phyloP scores from a whole-genome alignment of 768 basidiomycete genomes.

The Phanerochaete sordida region DNA sequence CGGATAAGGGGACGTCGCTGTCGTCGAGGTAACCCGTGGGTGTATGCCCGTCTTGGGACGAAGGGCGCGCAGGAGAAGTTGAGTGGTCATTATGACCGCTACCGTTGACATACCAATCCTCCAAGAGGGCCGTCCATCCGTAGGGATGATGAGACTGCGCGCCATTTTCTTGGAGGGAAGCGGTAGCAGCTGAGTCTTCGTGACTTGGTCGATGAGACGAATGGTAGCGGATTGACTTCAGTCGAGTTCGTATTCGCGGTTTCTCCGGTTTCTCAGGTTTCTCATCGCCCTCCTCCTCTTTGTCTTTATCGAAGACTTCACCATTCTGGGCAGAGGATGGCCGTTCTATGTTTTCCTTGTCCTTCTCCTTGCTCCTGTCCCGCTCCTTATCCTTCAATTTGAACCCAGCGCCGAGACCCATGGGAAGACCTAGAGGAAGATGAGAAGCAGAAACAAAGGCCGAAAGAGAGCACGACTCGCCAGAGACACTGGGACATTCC shows the following conservation, averaged over 20 bases:
- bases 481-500: constrained; percentile 80
- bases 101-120: constrained; percentile 63
- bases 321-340: background rate
- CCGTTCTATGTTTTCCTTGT: constrained; percentile 11
- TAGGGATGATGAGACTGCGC: constrained; percentile 18
- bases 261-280: background rate
- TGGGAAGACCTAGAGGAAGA: constrained; percentile 58
- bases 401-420: constrained; percentile 75
- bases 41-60: constrained; percentile 24
- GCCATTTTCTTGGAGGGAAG: background rate
- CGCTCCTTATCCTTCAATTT: constrained; percentile 58
- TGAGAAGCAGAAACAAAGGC: background rate
- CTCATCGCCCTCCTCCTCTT: constrained; percentile 3
- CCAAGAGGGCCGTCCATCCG: constrained; percentile 77
- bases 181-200: background rate
- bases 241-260: constrained; percentile 1
- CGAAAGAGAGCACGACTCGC: constrained; percentile 33
- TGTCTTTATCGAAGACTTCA: background rate
- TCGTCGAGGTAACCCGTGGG: constrained; percentile 2
- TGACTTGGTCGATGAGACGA: constrained; percentile 10
- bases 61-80: constrained; percentile 4
- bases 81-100: constrained; percentile 15
- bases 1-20: constrained; percentile 3
- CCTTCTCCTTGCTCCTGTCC: constrained; percentile 35
- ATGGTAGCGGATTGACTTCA: constrained; percentile 20